Percentiles rank a stretch among this genome's conserved stretches.
phyloP scores from a whole-genome alignment of 495 filamentous ascomycete genomes.

The Jackrogersella multiformis region DNA sequence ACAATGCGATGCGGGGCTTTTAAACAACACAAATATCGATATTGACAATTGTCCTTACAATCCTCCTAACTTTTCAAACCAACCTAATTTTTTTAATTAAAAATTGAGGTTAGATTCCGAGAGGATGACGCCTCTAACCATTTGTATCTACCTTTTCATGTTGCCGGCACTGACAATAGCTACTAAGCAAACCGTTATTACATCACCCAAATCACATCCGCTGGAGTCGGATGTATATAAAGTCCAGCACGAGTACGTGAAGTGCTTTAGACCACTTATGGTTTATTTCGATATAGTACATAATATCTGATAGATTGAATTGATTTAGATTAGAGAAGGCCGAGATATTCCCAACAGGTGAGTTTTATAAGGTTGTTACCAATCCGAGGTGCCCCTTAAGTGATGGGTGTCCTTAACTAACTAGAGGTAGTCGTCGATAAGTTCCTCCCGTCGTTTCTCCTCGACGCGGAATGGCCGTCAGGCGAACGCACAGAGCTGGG shows the following conservation, averaged over 20 bases:
- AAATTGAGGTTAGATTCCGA: background rate
- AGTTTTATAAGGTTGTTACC: background rate
- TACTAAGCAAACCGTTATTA: constrained; percentile 3
- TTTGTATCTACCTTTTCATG: constrained; percentile 8
- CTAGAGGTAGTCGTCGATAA: constrained; percentile 65
- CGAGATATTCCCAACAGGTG: constrained; percentile 68
- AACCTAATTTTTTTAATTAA: no score
- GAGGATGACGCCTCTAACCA: background rate
- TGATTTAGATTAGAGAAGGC: constrained; percentile 63
- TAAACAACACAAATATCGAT: background rate
- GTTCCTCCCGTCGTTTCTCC: constrained; percentile 64
- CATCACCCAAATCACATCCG: background rate
- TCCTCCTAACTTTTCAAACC: background rate
- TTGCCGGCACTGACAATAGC: background rate
- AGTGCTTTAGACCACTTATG: background rate
- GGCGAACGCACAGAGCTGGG: constrained; percentile 61
- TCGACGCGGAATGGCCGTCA: constrained; percentile 62
- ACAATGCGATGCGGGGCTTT: constrained; percentile 30
- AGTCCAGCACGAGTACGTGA: constrained; percentile 30
- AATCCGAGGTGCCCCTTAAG: background rate
- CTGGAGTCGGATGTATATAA: constrained; percentile 20
- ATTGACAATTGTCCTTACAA: background rate
- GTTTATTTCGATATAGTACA: background rate
- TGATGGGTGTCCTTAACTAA: background rate
- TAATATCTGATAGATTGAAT: background rate